Percentiles rank a stretch among this genome's conserved stretches.
Conservation (phyloP, 257 asterid species). For the Gentiana straminea region DNA sequence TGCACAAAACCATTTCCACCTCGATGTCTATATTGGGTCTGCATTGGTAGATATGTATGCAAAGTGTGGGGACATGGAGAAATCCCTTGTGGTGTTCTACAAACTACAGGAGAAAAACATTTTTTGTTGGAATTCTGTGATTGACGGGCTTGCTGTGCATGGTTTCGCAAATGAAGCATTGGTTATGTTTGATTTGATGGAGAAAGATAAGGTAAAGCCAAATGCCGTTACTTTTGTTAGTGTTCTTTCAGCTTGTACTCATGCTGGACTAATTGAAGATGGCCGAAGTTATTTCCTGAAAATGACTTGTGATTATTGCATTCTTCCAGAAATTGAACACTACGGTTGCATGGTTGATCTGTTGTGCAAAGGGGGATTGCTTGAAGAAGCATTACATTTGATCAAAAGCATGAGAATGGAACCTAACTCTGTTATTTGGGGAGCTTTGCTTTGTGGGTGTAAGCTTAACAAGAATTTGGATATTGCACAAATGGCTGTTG, state of each 20-base stretch:
- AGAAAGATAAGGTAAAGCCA: constrained; percentile 46
- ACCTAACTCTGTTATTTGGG: constrained; percentile 73
- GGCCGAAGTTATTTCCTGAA: constrained; percentile 44
- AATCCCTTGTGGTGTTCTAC: constrained; percentile 51
- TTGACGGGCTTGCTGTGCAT: constrained; percentile 70
- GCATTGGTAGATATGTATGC: constrained; percentile 81
- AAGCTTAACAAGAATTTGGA: constrained; percentile 61
- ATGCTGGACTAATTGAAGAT: constrained; percentile 64
- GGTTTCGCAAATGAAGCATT: constrained; percentile 58
- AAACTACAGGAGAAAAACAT: constrained; percentile 56
- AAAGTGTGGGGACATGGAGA: constrained; percentile 65
- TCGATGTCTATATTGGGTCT: constrained; percentile 61
- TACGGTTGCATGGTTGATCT: constrained; percentile 86
- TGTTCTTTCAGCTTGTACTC: constrained; percentile 69
- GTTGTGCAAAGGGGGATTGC: constrained; percentile 59
- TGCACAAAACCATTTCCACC: constrained; percentile 16
- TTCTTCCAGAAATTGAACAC: constrained; percentile 57
- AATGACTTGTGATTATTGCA: constrained; percentile 36
- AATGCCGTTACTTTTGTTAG: constrained; percentile 59
- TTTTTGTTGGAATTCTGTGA: constrained; percentile 68
- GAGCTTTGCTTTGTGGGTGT: constrained; percentile 68
- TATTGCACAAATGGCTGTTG: constrained; percentile 54
- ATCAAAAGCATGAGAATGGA: constrained; percentile 57
- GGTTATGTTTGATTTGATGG: constrained; percentile 40
- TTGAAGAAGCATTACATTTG: constrained; percentile 63